phyloP scores from a whole-genome alignment of 495 filamentous ascomycete species.

The Aspergillus wentii region DNA sequence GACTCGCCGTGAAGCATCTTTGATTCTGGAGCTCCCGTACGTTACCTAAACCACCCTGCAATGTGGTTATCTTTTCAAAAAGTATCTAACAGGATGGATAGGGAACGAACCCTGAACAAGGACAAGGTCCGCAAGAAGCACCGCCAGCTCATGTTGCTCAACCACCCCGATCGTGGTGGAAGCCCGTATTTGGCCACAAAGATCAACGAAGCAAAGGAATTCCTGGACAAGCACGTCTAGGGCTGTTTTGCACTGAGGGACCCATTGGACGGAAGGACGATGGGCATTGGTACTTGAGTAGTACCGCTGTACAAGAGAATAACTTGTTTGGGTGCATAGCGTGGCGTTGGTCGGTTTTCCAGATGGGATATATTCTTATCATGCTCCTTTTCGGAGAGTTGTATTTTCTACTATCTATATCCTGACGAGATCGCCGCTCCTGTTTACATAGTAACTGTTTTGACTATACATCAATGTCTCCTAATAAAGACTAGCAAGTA shows the following conservation, averaged over 20 bases:
- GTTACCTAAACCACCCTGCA: conserved; percentile 17
- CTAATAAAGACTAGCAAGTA: no score
- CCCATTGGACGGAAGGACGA: neutral
- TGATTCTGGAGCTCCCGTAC: conserved; percentile 90
- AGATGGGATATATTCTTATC: conserved; percentile 21
- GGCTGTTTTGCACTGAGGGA: neutral
- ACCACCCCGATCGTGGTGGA: conserved; percentile 95
- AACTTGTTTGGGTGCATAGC: conserved; percentile 38
- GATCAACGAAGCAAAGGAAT: conserved; percentile 96
- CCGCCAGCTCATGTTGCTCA: conserved; percentile 91
- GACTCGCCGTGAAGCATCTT: conserved; percentile 81
- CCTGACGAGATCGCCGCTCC: conserved; percentile 40
- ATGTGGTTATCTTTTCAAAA: neutral
- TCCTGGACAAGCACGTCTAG: conserved; percentile 69
- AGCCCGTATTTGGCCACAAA: conserved; percentile 96
- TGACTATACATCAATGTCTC: no score
- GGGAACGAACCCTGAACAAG: conserved; percentile 80
- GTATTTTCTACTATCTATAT: conserved; percentile 28
- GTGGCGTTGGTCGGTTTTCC: conserved; percentile 38
- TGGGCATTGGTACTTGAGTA: neutral
- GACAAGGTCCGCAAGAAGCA: conserved; percentile 95
- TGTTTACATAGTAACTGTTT: no score
- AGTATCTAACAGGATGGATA: conserved; percentile 30
- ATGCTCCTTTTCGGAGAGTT: conserved; percentile 14
- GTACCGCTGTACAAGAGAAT: no score